Evolutionary conservation across 805 yeast genomes (phyloP).

Genomic region (Saturnispora sekii): DNA sequence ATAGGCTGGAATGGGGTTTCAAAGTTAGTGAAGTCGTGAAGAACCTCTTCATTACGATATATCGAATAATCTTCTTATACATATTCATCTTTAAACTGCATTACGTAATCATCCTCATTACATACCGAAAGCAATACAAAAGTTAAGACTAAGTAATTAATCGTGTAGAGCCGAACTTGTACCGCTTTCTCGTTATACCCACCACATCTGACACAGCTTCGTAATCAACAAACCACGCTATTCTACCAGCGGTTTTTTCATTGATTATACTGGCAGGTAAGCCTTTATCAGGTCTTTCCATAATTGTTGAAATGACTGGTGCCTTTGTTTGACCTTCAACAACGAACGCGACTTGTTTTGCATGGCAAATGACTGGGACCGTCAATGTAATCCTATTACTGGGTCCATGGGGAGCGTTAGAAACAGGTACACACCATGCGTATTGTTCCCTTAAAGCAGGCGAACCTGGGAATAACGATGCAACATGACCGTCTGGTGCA

Average conservation of each 20-base stretch:
- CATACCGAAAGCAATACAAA: too few relatives aligned
- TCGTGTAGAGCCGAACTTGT: slow-evolving; percentile 35
- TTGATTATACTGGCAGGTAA: slow-evolving; percentile 89
- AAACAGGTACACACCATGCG: slow-evolving; percentile 94
- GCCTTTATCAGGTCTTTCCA: slow-evolving; percentile 97
- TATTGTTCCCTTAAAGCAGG: slow-evolving; percentile 78
- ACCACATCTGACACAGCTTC: slow-evolving; percentile 79
- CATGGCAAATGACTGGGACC: slow-evolving; percentile 90
- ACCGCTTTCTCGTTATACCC: slow-evolving; percentile 56
- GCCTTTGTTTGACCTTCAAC: slow-evolving; percentile 96
- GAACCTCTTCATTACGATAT: neutral
- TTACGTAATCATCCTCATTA: too few relatives aligned
- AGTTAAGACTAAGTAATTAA: neutral
- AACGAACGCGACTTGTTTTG: slow-evolving; percentile 86
- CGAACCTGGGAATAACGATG: slow-evolving; percentile 91
- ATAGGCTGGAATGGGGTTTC: too few relatives aligned
- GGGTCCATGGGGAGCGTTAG: slow-evolving; percentile 87
- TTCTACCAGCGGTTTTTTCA: slow-evolving; percentile 94
- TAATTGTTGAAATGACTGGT: slow-evolving; percentile 78
- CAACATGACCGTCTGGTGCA: slow-evolving; percentile 98
- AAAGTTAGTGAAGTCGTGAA: slow-evolving; percentile 3
- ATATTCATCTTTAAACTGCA: too few relatives aligned
- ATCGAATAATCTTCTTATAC: too few relatives aligned
- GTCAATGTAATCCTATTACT: slow-evolving; percentile 78
- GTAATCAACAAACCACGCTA: slow-evolving; percentile 94